phyloP scores from a whole-genome alignment of 352 stramenopile genomes.

The Globisporangium paroecandrum region DNA sequence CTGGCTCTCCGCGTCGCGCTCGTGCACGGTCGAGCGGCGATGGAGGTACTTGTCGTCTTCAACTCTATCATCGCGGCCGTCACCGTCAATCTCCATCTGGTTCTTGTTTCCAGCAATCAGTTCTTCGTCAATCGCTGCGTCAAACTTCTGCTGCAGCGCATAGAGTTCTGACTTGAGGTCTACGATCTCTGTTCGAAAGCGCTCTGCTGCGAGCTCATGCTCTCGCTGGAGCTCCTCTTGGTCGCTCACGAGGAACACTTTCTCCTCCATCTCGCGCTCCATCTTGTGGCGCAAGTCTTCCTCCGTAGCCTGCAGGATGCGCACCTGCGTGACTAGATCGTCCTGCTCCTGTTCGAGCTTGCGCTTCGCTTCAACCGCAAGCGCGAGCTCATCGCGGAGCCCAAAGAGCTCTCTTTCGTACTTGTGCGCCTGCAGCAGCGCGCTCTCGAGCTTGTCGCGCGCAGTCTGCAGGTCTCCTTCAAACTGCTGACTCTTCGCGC shows the following conservation, averaged over 20 bases:
- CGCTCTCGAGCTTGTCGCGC: constrained; percentile 51
- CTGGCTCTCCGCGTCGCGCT: constrained; percentile 55
- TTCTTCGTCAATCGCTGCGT: constrained; percentile 15
- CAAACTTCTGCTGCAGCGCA: constrained; percentile 63
- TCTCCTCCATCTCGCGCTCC: constrained; percentile 84
- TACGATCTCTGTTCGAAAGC: constrained; percentile 80
- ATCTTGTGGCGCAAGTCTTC: constrained; percentile 77
- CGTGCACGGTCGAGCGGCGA: constrained; percentile 53
- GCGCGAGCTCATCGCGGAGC: constrained; percentile 42
- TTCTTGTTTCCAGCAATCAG: constrained; percentile 17
- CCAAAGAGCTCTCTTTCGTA: constrained; percentile 48
- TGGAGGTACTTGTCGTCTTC: constrained; percentile 22
- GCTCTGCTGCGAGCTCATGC: constrained; percentile 73
- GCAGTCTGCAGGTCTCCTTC: constrained; percentile 48
- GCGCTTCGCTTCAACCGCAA: constrained; percentile 35
- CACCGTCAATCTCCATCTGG: constrained; percentile 16
- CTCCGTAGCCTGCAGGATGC: constrained; percentile 76
- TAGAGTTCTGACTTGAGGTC: constrained; percentile 85
- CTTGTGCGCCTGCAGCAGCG: constrained; percentile 45
- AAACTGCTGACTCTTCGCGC: constrained; percentile 43
- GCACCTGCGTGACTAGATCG: constrained; percentile 76
- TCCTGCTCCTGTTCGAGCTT: constrained; percentile 73
- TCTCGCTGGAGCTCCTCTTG: constrained; percentile 80
- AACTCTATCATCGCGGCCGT: constrained; percentile 19
- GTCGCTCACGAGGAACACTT: constrained; percentile 80